Conservation (phyloP, 495 filamentous ascomycete genomes). For the Staphylotrichum longicolle region DNA sequence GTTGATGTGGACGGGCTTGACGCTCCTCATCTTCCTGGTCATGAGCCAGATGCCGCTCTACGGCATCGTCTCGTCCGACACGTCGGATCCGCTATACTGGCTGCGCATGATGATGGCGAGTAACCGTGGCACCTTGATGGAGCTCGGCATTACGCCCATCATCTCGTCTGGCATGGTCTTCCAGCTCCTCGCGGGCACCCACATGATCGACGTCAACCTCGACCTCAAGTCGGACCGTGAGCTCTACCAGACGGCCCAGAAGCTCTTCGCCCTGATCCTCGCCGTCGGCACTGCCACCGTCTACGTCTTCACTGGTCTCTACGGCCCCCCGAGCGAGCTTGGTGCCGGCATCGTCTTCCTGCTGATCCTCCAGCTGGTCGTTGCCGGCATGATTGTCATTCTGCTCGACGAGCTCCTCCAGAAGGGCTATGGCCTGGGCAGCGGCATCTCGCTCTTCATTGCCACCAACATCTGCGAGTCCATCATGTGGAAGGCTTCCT, state of each 20-base stretch:
- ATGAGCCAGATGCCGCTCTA: constrained; percentile 99
- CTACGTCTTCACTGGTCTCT: constrained; percentile 96
- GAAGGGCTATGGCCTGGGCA: constrained; percentile 98
- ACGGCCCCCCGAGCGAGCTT: constrained; percentile 92
- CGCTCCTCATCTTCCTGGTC: constrained; percentile 96
- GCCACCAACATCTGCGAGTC: constrained; percentile 99
- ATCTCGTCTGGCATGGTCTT: constrained; percentile 99
- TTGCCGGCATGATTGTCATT: constrained; percentile 97
- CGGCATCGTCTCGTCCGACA: constrained; percentile 94
- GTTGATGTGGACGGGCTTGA: constrained; percentile 99
- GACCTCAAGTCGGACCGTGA: constrained; percentile 99
- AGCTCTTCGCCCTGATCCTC: constrained; percentile 97
- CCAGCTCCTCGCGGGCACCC: constrained; percentile 98
- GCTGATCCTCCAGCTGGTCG: constrained; percentile 91
- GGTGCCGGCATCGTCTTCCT: constrained; percentile 97
- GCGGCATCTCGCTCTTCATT: constrained; percentile 99
- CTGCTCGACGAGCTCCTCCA: constrained; percentile 98
- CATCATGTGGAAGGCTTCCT: constrained; percentile 99
- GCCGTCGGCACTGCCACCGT: constrained; percentile 96
- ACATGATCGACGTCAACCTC: constrained; percentile 99
- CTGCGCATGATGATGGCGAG: constrained; percentile 99
- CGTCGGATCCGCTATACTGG: constrained; percentile 98
- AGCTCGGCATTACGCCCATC: constrained; percentile 97
- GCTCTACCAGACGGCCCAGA: constrained; percentile 99
- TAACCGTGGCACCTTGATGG: constrained; percentile 99